Evolutionary conservation across 2,329 filamentous ascomycete species (phyloP), one percentile per base, ranked within the genome.

Genomic region (Beauveria rudraprayagi): DNA sequence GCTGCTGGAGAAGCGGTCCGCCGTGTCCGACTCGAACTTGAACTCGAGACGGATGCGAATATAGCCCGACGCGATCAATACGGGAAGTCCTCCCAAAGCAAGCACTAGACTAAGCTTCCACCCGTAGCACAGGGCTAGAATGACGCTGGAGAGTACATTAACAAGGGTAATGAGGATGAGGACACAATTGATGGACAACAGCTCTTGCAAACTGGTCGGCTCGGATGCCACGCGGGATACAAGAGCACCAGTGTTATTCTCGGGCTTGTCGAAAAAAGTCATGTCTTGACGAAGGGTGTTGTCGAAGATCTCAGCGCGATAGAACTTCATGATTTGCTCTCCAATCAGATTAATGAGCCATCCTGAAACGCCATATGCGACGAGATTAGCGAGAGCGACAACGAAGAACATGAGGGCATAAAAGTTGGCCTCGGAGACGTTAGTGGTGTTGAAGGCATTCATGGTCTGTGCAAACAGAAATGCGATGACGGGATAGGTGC

Each of bases 381-480:
- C 59, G 1, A 80, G 68, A 37, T 78, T 76, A 3, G 70, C 77
- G 10, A 78, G 68, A 1, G 82, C 81, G 17, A 83, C 70, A 1
- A 83, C 70, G 55, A 83, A 81, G 67, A 84, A 84, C 80, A 84
- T 83, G 54, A 82, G 74, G 0, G 80, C 73, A 68, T 77, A 83
- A 65, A 83, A 83, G 68, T 84, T 78, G 6, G 75, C 78, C 26
- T 67, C 66, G n/a, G 62, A 48, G 8, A 73, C 67, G 24, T 75
- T 69, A 2, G 69, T 47, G 0, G 64, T 66, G 50, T 72, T 66
- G 37, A 77, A 77, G 0, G 73, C 72, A 3, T 72, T 68, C 69
- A 78, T 74, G 16, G 75, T 73, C 40, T 68, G 71, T 6, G 74
- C 69, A 58, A 78, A 76, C 19, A 77, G 69, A 1, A 77, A 62